Base-by-base conservation (phyloP, 805 yeast genomes). In the Wickerhamomyces canadensis region DNA sequence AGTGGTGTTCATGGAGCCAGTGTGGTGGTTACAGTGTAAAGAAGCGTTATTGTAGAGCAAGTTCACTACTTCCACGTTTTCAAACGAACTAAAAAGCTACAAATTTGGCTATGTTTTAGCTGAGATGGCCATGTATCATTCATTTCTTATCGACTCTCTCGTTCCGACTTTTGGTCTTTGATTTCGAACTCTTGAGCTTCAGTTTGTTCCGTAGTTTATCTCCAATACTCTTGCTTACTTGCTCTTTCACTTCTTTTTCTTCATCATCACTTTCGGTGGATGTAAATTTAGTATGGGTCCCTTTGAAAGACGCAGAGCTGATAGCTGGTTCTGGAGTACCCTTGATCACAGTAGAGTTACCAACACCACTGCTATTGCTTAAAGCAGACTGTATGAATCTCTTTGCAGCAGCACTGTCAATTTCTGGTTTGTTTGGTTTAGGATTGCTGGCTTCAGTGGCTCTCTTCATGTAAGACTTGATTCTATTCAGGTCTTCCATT, bases 391-490 rank as follows among this genome's bases (percentile, higher is more conserved):
- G 61, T 22, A 78, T 68, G 37, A 69, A 66, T 30, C 67, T 61
- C 43, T 68, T 67, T 0, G 79, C 75, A n/a, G 61, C 64, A 15
- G 60, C 61, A 4, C 61, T 54, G 27, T 64, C 62, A 5, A 57
- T 57, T 16, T 38, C 31, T 5, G 33, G 46, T 4, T 42, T 27
- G 12, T 39, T 31, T n/a, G n/a, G n/a, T 2, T 40, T 57, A 38
- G 39, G 52, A 44, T 24, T 48, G 36, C 40, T 59, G 33, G 37
- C 33, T 24, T 41, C 42, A 31, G 47, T 75, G 26, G 74, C 68
- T 50, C 78, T 68, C 27, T 69, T 69, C 78, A 83, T 80, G 46
- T 80, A 82, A n/a, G 67, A 52, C 54, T 81, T 83, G 28, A 84
- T 80, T 43, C 88, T 65, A 7, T 64, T 67, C 36, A 85, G 62